Conservation (phyloP, 768 basidiomycete species). For the Leccinum obscurum region DNA sequence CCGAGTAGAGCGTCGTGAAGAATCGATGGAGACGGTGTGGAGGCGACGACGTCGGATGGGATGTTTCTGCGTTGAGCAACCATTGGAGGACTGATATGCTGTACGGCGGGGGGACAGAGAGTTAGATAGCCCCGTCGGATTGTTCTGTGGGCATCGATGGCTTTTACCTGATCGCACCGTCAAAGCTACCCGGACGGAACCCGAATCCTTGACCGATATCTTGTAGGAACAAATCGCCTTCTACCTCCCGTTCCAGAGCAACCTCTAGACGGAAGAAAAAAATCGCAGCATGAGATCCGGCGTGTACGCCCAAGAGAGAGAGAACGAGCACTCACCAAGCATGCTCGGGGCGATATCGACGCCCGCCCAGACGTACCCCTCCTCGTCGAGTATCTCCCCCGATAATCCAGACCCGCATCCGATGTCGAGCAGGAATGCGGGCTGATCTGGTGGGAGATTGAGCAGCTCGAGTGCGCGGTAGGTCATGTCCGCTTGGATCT, state of each 20-base stretch:
- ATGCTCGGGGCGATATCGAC: constrained; percentile 96
- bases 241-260: constrained; percentile 91
- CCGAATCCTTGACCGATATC: constrained; percentile 99
- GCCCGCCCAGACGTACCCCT: constrained; percentile 91
- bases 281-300: neutral
- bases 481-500: constrained; percentile 97
- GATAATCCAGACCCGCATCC: constrained; percentile 97
- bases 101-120: neutral
- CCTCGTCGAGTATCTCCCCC: constrained; percentile 94
- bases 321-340: constrained; percentile 73
- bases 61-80: constrained; percentile 95
- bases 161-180: constrained; percentile 89
- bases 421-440: constrained; percentile 89
- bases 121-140: neutral
- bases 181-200: constrained; percentile 95
- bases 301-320: no score
- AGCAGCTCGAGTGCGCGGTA: constrained; percentile 92
- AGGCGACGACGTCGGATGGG: constrained; percentile 85
- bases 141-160: neutral
- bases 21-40: constrained; percentile 83
- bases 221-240: constrained; percentile 94
- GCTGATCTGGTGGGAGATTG: constrained; percentile 73
- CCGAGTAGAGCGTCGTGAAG: constrained; percentile 90
- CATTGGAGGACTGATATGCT: constrained; percentile 99
- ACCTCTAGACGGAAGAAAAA: constrained; percentile 53